phyloP scores from a whole-genome alignment of 2,329 filamentous ascomycete species.

The Aspergillus brunneoviolaceus region DNA sequence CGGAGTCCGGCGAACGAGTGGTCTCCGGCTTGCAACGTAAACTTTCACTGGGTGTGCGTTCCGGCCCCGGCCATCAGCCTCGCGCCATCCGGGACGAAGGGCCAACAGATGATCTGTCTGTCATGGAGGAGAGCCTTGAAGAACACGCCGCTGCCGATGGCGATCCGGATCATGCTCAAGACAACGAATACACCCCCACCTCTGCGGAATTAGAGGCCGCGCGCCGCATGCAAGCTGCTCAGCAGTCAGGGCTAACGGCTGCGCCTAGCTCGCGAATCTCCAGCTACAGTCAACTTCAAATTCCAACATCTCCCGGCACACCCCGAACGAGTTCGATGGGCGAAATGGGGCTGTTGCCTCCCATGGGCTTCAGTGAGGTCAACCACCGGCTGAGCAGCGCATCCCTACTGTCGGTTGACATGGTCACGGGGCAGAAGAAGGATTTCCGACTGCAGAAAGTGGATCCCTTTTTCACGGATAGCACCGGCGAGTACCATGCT shows the following conservation, averaged over 20 bases:
- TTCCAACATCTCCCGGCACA: not conserved
- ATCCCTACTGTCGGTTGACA: conserved; percentile 54
- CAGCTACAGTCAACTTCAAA: not conserved
- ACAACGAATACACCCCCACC: conserved; percentile 38
- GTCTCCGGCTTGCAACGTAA: conserved; percentile 33
- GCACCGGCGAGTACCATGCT: conserved; percentile 59
- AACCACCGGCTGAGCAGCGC: conserved; percentile 35
- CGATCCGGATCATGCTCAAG: conserved; percentile 28
- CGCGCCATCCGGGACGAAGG: conserved; percentile 28
- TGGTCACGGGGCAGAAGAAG: conserved; percentile 59
- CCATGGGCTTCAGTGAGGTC: conserved; percentile 18
- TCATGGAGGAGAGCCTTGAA: conserved; percentile 32
- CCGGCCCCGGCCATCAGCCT: conserved; percentile 39
- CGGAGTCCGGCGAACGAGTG: conserved; percentile 29
- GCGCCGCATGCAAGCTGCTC: conserved; percentile 15
- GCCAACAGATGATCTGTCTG: conserved; percentile 16
- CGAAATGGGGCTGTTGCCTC: not conserved
- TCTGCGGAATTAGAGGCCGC: conserved; percentile 30
- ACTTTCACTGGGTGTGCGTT: conserved; percentile 38
- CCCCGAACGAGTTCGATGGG: not conserved
- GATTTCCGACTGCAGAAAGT: conserved; percentile 64
- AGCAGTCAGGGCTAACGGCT: not conserved
- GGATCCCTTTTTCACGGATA: conserved; percentile 65
- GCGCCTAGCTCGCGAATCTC: not conserved
- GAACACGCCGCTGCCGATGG: conserved; percentile 28